phyloP scores from a whole-genome alignment of 306 rosid species.

The Adenanthera pavonina region DNA sequence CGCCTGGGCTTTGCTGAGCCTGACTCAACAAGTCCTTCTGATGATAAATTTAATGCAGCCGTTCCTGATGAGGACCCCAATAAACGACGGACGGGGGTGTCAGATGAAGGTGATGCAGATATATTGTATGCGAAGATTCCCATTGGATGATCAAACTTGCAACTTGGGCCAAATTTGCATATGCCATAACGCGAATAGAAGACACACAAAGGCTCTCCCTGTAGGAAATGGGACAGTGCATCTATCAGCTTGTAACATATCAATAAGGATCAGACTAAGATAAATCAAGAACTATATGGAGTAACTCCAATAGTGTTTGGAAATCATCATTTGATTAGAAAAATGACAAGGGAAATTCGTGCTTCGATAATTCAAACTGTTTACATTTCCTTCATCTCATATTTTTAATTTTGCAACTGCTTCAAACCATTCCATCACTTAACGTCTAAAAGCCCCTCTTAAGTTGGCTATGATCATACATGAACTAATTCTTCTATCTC shows the following conservation, averaged over 20 bases:
- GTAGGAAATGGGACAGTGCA: slow-evolving; percentile 43
- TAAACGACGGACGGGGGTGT: slow-evolving; percentile 66
- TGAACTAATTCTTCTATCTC: slow-evolving; percentile 24
- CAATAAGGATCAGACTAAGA: slow-evolving; percentile 31
- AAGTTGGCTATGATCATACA: slow-evolving; percentile 4
- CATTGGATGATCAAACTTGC: slow-evolving; percentile 99
- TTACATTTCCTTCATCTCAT: slow-evolving; percentile 14
- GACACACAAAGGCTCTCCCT: slow-evolving; percentile 95
- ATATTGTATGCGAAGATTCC: slow-evolving; percentile 79
- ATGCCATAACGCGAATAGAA: slow-evolving; percentile 96
- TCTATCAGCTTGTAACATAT: slow-evolving; percentile 40
- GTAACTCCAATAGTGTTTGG: slow-evolving; percentile 8
- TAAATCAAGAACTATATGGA: slow-evolving; percentile 16
- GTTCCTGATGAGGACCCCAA: slow-evolving; percentile 81
- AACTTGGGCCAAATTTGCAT: slow-evolving; percentile 98
- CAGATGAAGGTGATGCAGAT: slow-evolving; percentile 68
- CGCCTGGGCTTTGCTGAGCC: slow-evolving; percentile 74
- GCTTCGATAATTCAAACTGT: slow-evolving; percentile 14
- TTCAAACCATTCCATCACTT: slow-evolving; percentile 27
- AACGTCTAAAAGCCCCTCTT: neutral
- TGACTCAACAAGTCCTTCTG: slow-evolving; percentile 82
- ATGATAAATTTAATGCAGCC: slow-evolving; percentile 75
- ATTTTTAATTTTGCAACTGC: slow-evolving; percentile 14
- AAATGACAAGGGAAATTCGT: neutral
- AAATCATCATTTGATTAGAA: slow-evolving; percentile 35